phyloP scores from a whole-genome alignment of 805 yeast species.

The Pichia cabralensis region DNA sequence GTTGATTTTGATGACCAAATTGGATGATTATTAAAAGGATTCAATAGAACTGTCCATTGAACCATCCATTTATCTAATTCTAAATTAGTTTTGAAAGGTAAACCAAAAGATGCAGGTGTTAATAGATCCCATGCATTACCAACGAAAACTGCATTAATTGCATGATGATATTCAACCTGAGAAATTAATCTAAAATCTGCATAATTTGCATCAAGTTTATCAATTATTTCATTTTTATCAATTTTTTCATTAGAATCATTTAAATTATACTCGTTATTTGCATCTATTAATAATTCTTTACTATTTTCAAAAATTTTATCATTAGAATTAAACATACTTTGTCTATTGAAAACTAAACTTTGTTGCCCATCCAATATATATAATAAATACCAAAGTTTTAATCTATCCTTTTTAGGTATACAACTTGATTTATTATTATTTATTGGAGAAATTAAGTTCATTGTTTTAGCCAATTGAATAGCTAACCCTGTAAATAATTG shows the following conservation, averaged over 20 bases:
- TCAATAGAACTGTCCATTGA: conserved; percentile 61
- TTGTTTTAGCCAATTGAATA: conserved; percentile 50
- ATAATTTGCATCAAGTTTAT: conserved; percentile 13
- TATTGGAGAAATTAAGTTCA: conserved; percentile 39
- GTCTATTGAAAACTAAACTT: conserved; percentile 48
- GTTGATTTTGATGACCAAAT: conserved; percentile 65
- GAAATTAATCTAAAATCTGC: conserved; percentile 53
- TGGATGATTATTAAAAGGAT: conserved; percentile 43
- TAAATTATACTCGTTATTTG: no score
- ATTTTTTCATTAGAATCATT: conserved; percentile 3
- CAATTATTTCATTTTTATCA: neutral
- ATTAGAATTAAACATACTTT: conserved; percentile 39
- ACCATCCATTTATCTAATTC: conserved; percentile 75
- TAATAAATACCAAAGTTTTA: conserved; percentile 57
- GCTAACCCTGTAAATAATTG: conserved; percentile 62
- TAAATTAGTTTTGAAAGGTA: conserved; percentile 57
- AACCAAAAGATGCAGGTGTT: conserved; percentile 52
- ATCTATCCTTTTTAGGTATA: conserved; percentile 26
- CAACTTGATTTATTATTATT: conserved; percentile 4
- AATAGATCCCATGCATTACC: conserved; percentile 54
- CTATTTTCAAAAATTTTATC: conserved; percentile 37
- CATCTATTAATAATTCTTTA: conserved; percentile 31
- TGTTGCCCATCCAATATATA: conserved; percentile 64
- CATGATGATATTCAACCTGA: conserved; percentile 60
- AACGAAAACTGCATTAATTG: conserved; percentile 34